These are phyloP conservation scores for Herpetospermum pedunculosum DNA, from an alignment of 306 rosid genomes.

Conservation along the genomic window DNA sequence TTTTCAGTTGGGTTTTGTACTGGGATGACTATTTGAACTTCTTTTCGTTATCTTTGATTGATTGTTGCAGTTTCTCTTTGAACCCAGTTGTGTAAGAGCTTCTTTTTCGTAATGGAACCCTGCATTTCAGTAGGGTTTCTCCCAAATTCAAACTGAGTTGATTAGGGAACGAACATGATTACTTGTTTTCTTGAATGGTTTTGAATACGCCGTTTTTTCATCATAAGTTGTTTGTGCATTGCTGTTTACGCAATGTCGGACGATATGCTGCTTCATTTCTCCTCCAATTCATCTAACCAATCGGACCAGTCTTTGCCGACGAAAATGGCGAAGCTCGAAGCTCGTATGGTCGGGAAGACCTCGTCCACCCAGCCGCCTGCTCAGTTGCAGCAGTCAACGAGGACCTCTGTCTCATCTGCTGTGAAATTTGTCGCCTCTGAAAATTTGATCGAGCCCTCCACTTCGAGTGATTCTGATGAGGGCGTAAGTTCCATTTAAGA, in stretches of 20 bases:
- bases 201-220: neutral
- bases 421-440: conserved; percentile 44
- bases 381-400: conserved; percentile 44
- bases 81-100: conserved; percentile 5
- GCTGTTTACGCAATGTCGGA: conserved; percentile 56
- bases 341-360: conserved; percentile 88
- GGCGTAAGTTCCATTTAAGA: conserved; percentile 44
- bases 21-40: neutral
- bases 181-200: conserved; percentile 15
- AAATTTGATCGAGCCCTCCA: conserved; percentile 53
- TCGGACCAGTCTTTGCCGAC: conserved; percentile 96
- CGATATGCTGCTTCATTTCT: conserved; percentile 85
- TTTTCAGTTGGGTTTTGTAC: neutral
- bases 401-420: conserved; percentile 55
- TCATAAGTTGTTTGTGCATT: conserved; percentile 3
- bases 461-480: conserved; percentile 89
- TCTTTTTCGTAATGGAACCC: neutral
- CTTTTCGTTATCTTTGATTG: neutral
- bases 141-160: conserved; percentile 21
- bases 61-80: neutral
- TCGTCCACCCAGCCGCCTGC: conserved; percentile 32
- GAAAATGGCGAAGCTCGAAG: conserved; percentile 93
- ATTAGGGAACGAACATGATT: neutral
- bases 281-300: conserved; percentile 95
- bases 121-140: conserved; percentile 18